Base-by-base conservation (phyloP, 352 stramenopile species). In the Phytophthora palmivora region DNA sequence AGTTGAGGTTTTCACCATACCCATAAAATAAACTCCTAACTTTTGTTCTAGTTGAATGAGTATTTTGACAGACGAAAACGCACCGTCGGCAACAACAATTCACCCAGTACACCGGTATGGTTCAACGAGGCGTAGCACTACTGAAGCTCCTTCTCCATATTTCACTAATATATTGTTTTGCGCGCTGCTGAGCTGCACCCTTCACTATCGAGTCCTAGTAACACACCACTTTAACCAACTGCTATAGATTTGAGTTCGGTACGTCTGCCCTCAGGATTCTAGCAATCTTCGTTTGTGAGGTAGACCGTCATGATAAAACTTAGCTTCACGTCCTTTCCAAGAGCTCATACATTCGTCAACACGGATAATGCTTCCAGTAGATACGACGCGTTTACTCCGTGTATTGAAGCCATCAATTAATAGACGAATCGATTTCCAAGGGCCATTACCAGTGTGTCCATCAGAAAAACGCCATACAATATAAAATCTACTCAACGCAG, bases 281-380 rank as follows among this genome's bases (percentile, higher is more conserved):
- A 6, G 48, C 34, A 16, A 39, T 38, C 34, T 45, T 46, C 2
- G 48, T 56, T 9, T 56, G 9, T 38, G 34, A 0, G 48, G 33
- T 11, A 46, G 15, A 5, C 47, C 34, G 11, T 56, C 48, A n/a
- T 36, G 33, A 11, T 19, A 26, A n/a, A 38, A 56, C 10, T 56
- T 56, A 9, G 8, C 19, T 46, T 56, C 33, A 6, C 34, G 21
- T 10, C 21, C 34, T 24, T 56, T 56, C 48, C 48, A 45, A 15
- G 21, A 19, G 14, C 48, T 56, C 48, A 37, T 56, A 26, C 48
- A 56, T 28, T 56, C 48, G 18, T 46, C 34, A 4, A 56, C 21
- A 15, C 28, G 26, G 10, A 56, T 14, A 5, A 56, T 46, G 8
- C 37, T 56, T 18, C 48, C 22, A 28, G 34, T 33, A 28, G 16